Conservation (phyloP, 1,284 basidiomycete genomes). For the Ganoderma sp. region DNA sequence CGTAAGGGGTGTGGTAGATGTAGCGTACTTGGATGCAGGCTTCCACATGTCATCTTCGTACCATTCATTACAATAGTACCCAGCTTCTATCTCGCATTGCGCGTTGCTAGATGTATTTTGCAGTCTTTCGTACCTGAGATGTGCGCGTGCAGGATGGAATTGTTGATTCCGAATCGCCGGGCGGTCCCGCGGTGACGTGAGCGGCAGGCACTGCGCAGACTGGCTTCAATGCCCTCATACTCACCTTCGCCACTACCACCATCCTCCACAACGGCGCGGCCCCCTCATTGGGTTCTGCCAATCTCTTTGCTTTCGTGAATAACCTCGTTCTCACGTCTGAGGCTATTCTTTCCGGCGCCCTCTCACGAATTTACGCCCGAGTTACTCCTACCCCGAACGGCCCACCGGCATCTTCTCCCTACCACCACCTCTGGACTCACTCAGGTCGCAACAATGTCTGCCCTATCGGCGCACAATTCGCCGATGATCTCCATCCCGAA, state of each 20-base stretch:
- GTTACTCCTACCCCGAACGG: neutral
- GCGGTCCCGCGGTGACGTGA: constrained; percentile 2
- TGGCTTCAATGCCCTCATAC: neutral
- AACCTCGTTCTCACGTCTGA: neutral
- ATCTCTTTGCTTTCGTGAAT: neutral
- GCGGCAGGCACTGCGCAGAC: neutral
- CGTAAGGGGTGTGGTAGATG: constrained; percentile 14
- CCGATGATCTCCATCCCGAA: constrained; percentile 84
- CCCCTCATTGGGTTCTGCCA: neutral
- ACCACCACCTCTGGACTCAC: neutral
- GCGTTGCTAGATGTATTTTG: neutral
- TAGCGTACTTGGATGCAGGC: constrained; percentile 30
- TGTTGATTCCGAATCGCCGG: neutral
- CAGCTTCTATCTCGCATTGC: constrained; percentile 13
- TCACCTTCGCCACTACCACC: neutral
- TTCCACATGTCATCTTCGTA: constrained; percentile 20
- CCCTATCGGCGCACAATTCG: constrained; percentile 70
- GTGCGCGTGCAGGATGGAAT: neutral
- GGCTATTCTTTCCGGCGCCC: neutral
- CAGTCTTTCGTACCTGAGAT: neutral
- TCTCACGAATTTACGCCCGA: constrained; percentile 1
- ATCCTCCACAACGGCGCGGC: neutral
- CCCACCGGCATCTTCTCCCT: neutral
- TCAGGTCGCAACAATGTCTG: constrained; percentile 22
- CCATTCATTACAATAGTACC: constrained; percentile 25